Evolutionary conservation across 768 basidiomycete genomes (phyloP).

Genomic region (Hypholoma fasciculare): DNA sequence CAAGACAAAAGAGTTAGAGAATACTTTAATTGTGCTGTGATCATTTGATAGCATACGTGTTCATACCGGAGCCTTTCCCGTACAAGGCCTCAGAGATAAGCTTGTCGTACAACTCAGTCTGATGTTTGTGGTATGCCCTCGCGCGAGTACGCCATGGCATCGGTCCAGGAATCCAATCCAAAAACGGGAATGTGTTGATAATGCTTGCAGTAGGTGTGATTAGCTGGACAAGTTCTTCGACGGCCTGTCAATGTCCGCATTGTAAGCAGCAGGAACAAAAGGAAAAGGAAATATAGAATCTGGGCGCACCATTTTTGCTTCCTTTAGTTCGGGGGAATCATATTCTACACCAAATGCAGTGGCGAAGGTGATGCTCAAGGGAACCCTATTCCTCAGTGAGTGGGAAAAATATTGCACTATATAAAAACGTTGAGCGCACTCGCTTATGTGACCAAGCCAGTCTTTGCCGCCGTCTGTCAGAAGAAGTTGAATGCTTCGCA

Average conservation of each 20-base stretch:
- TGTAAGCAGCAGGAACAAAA: background rate
- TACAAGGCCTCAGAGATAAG: background rate
- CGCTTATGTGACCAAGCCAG: background rate
- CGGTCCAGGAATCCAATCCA: background rate
- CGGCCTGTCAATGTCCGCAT: too few species aligned
- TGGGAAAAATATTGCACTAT: background rate
- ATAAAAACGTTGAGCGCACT: too few species aligned
- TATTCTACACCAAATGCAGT: too few species aligned
- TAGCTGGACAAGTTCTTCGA: too few species aligned
- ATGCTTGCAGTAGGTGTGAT: background rate
- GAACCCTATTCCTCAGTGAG: background rate
- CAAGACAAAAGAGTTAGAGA: background rate
- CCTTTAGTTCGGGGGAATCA: background rate
- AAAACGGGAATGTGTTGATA: background rate
- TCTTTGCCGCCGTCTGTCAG: background rate
- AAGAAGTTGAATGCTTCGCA: background rate
- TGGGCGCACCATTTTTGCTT: background rate
- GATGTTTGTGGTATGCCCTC: background rate
- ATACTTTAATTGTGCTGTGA: background rate
- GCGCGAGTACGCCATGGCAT: background rate
- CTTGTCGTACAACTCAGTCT: background rate
- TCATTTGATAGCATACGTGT: background rate
- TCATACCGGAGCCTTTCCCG: background rate
- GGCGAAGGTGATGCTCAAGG: background rate
- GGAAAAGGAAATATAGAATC: background rate